Conservation (phyloP, 306 rosid species). For the Medicago lupulina region DNA sequence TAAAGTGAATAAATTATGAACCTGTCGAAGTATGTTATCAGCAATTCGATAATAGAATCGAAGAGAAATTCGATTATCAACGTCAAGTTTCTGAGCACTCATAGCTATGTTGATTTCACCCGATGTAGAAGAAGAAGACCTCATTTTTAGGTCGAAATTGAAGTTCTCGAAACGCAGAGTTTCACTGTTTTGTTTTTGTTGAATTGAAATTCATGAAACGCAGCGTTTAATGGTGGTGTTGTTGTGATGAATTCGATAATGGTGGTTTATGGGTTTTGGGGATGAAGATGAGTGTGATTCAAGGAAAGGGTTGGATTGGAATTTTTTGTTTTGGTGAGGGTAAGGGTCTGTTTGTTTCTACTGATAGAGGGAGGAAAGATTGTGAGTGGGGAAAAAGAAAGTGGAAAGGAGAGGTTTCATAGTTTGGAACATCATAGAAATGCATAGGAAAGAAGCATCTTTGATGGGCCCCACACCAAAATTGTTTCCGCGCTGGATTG, state of each 20-base stretch:
- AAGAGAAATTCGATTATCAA: conserved; percentile 81
- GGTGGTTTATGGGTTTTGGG: conserved; percentile 46
- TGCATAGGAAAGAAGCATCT: too few species aligned
- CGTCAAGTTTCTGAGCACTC: conserved; percentile 68
- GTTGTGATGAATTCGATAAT: conserved; percentile 43
- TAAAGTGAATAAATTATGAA: conserved; percentile 21
- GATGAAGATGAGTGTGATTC: conserved; percentile 8
- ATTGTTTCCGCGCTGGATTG: too few species aligned
- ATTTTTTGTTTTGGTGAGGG: conserved; percentile 48
- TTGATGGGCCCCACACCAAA: too few species aligned
- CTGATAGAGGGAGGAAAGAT: too few species aligned
- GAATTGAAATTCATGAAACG: background rate
- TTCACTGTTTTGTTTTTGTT: conserved; percentile 20
- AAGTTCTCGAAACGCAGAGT: conserved; percentile 5
- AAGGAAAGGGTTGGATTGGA: conserved; percentile 22
- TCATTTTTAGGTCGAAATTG: conserved; percentile 41
- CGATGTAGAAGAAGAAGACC: conserved; percentile 55
- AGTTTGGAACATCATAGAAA: too few species aligned
- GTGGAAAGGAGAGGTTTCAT: too few species aligned
- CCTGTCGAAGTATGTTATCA: conserved; percentile 89
- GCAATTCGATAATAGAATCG: conserved; percentile 85
- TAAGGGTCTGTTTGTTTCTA: too few species aligned
- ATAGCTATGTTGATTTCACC: conserved; percentile 74
- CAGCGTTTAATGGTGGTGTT: background rate
- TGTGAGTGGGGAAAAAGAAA: too few species aligned